phyloP scores from a whole-genome alignment of 176 grass and related monocot genomes.

The Carex cristatella region DNA sequence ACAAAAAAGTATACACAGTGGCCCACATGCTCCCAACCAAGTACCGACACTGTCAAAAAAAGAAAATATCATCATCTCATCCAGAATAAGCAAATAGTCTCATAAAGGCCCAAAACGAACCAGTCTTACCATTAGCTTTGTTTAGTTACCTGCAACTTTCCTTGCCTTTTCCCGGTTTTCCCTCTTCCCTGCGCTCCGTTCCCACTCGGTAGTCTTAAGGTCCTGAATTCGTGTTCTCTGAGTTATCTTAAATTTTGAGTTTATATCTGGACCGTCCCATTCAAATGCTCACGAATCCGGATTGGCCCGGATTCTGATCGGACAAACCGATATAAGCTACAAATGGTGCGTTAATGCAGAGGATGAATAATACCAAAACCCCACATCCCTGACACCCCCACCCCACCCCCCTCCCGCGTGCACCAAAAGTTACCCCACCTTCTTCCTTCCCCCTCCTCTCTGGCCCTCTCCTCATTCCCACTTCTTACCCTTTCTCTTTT shows the following conservation, averaged over 20 bases:
- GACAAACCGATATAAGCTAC: no score
- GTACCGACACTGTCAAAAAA: not conserved
- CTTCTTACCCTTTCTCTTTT: not conserved
- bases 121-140: not conserved
- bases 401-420: constrained; percentile 23
- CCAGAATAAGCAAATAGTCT: not conserved
- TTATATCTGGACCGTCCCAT: no score
- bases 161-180: constrained; percentile 2
- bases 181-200: not conserved
- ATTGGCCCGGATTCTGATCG: no score
- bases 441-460: not conserved
- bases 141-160: not conserved
- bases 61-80: not conserved
- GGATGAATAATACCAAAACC: not conserved
- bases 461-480: not conserved
- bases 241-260: not conserved
- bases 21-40: constrained; percentile 7
- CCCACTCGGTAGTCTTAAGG: not conserved
- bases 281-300: no score
- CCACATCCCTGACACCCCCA: not conserved
- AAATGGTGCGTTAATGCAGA: no score
- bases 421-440: constrained; percentile 20
- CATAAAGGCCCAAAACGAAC: not conserved
- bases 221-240: not conserved
- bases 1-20: not conserved